Conservation (phyloP, 2,329 filamentous ascomycete species). For the Leptographium lundbergii region DNA sequence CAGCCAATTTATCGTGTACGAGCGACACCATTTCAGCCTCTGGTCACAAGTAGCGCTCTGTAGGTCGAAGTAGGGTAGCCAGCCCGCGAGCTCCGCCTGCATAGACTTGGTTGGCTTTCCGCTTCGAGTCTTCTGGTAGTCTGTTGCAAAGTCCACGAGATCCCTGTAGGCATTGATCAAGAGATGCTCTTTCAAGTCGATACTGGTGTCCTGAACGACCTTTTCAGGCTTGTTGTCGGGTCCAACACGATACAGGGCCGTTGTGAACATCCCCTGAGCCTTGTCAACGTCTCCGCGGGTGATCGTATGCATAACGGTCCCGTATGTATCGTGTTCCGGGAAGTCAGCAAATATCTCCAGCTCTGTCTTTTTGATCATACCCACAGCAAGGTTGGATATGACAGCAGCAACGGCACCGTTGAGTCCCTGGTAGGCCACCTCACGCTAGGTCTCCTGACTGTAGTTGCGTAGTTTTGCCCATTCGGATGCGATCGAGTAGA, state of each 20-base stretch:
- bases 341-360: constrained; percentile 31
- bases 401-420: constrained; percentile 33
- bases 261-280: neutral
- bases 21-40: constrained; percentile 30
- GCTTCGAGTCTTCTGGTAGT: constrained; percentile 30
- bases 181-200: constrained; percentile 31
- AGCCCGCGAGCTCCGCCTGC: constrained; percentile 23
- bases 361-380: constrained; percentile 26
- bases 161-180: constrained; percentile 28
- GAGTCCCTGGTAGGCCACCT: constrained; percentile 30
- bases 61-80: constrained; percentile 29
- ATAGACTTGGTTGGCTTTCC: constrained; percentile 34
- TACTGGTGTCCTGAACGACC: constrained; percentile 10
- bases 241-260: neutral
- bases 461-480: constrained; percentile 26
- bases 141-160: constrained; percentile 30
- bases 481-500: constrained; percentile 19
- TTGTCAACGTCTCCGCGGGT: neutral
- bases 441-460: constrained; percentile 27
- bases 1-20: constrained; percentile 38
- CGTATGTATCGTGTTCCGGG: constrained; percentile 29
- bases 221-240: constrained; percentile 8
- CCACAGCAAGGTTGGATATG: constrained; percentile 27
- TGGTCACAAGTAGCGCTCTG: constrained; percentile 23
- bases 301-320: constrained; percentile 22